Evolutionary conservation across 345 rosid species (phyloP), one percentile per base, ranked within the genome.

Genomic region (Turritis glabra): DNA sequence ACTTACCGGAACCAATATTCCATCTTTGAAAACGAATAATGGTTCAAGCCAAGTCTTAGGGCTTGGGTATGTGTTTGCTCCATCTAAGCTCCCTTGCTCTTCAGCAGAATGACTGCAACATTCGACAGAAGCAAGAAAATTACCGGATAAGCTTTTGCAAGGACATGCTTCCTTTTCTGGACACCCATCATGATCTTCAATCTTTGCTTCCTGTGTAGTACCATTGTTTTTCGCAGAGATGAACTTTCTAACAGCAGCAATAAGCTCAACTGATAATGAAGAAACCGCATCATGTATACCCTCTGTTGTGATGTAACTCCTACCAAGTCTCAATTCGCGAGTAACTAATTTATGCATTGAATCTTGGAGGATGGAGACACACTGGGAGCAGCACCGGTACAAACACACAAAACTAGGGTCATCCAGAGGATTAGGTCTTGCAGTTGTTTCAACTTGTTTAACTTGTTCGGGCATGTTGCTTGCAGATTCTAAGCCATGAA

Each of bases 211-310:
- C 43, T 50, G 48, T 15, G 74, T 77, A 71, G 40, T 47, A 67
- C 72, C 75, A 55, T 47, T 65, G 52, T 69, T 73, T 69, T 40
- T 62, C 0, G 83, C 52, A 67, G 74, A 67, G 69, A 73, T 85
- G 72, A 65, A 79, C 73, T 82, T 88, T 60, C 86, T 83, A 33
- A 90, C 80, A 5, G 82, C 82, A 26, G 94, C 83, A 46, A 87
- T 82, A 64, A 92, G 87, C 73, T 84, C 82, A 65, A 83, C 83
- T 3, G 92, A 92, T 80, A 95, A 71, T 33, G 92, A 84, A 17
- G 89, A 85, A 66, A 90, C 92, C 21, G 75, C 81, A 54, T 90
- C 89, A 66, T 95, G 97, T 46, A 90, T 63, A 56, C 87, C 86
- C 58, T 90, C 97, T 21, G 80, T 80, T 3, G 81, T 82, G 77